Evolutionary conservation across 805 yeast species (phyloP).

Genomic region (Wickerhamomyces queroliae): DNA sequence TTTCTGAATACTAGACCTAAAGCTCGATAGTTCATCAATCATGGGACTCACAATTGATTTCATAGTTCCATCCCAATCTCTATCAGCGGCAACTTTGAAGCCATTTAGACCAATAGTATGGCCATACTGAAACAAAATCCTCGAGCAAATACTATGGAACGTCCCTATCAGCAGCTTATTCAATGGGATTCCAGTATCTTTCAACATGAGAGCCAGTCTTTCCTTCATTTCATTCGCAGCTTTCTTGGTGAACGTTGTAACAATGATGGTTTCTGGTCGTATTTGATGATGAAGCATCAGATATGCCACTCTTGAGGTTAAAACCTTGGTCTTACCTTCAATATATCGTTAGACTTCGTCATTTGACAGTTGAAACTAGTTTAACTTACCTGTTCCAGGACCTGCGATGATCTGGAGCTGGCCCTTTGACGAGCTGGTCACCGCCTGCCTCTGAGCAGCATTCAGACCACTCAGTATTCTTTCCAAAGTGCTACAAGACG

Average conservation of each 20-base stretch:
- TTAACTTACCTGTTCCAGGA: conserved; percentile 49
- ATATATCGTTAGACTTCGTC: background rate
- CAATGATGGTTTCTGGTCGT: conserved; percentile 60
- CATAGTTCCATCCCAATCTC: conserved; percentile 47
- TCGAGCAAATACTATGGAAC: conserved; percentile 77
- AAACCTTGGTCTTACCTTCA: conserved; percentile 67
- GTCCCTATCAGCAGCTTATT: conserved; percentile 70
- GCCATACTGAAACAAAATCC: conserved; percentile 54
- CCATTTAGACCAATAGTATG: conserved; percentile 34
- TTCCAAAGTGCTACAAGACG: background rate
- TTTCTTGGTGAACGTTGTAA: conserved; percentile 89
- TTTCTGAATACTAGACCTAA: background rate
- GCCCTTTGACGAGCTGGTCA: conserved; percentile 30
- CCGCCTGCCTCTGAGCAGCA: conserved; percentile 39
- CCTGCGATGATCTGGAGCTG: conserved; percentile 55
- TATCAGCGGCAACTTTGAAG: conserved; percentile 58
- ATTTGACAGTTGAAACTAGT: background rate
- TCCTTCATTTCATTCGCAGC: conserved; percentile 85
- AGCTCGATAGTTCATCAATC: conserved; percentile 9
- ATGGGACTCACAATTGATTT: conserved; percentile 31
- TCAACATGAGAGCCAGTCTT: conserved; percentile 39
- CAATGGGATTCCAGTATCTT: conserved; percentile 26
- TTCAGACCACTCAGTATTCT: conserved; percentile 25
- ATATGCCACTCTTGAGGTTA: conserved; percentile 74
- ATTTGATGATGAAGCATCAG: conserved; percentile 46